Evolutionary conservation across 305 asterid species (phyloP).

Genomic region (Rubia peregrina): DNA sequence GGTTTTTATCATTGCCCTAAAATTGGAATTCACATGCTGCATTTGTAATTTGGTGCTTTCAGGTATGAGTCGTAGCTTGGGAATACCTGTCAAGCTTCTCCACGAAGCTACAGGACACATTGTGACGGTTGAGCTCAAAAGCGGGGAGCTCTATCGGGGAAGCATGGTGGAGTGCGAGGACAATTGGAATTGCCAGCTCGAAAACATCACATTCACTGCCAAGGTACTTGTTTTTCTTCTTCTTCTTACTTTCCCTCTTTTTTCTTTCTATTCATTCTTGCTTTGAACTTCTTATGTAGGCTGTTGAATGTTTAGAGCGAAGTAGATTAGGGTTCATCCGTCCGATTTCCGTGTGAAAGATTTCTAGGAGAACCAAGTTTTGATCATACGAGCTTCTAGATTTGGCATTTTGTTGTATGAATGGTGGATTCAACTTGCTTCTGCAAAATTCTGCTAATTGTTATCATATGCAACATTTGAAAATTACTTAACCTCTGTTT

Average conservation of each 20-base stretch:
- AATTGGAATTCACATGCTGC: neutral
- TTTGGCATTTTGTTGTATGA: neutral
- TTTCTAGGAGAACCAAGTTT: constrained; percentile 1
- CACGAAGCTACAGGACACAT: constrained; percentile 93
- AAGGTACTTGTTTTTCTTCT: constrained; percentile 27
- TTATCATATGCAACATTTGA: neutral
- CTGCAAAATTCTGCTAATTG: neutral
- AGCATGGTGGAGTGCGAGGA: constrained; percentile 95
- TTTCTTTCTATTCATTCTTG: neutral
- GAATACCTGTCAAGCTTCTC: constrained; percentile 90
- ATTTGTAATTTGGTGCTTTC: neutral
- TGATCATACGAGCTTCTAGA: neutral
- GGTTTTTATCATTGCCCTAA: neutral
- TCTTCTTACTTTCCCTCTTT: neutral
- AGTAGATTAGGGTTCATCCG: neutral
- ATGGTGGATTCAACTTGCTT: neutral
- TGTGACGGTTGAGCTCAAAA: constrained; percentile 80
- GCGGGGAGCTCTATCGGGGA: constrained; percentile 88
- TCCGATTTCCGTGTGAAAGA: neutral
- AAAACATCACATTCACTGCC: constrained; percentile 76
- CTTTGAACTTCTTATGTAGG: neutral
- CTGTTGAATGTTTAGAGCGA: neutral
- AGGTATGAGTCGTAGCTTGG: constrained; percentile 76
- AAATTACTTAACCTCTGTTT: no score
- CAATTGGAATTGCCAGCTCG: constrained; percentile 93